phyloP scores from a whole-genome alignment of 1,284 basidiomycete species.

The Sanghuangporus weigelae region DNA sequence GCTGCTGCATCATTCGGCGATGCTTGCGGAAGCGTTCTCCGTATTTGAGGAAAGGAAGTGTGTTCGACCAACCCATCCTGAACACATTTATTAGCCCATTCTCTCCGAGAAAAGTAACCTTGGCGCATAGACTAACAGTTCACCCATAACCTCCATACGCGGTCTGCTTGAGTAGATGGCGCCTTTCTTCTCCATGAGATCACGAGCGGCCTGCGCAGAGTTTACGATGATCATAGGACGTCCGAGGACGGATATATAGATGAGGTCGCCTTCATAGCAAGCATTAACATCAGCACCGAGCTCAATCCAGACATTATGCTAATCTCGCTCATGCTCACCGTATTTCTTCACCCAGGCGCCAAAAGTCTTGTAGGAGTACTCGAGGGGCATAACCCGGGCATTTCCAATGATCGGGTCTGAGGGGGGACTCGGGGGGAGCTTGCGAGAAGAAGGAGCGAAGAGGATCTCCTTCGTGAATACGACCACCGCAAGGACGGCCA shows the following conservation, averaged over 20 bases:
- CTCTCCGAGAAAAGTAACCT: background rate
- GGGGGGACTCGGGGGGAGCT: slow-evolving; percentile 29
- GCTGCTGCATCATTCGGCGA: slow-evolving; percentile 28
- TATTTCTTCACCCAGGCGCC: slow-evolving; percentile 29
- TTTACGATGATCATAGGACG: slow-evolving; percentile 33
- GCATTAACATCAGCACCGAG: background rate
- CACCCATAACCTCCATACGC: slow-evolving; percentile 23
- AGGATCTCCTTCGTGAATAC: slow-evolving; percentile 2
- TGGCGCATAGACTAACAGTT: slow-evolving; percentile 23
- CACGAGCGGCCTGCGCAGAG: slow-evolving; percentile 29
- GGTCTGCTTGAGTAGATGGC: slow-evolving; percentile 36
- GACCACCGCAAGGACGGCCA: slow-evolving; percentile 1
- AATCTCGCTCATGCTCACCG: slow-evolving; percentile 20
- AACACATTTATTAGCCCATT: background rate
- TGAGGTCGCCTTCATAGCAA: slow-evolving; percentile 20
- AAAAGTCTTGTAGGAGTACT: slow-evolving; percentile 27
- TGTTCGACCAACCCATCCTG: slow-evolving; percentile 25
- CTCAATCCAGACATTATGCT: background rate
- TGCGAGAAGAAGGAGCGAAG: background rate
- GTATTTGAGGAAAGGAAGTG: slow-evolving; percentile 25
- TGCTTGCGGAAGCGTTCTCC: slow-evolving; percentile 28
- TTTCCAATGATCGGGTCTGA: slow-evolving; percentile 32
- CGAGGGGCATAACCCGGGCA: slow-evolving; percentile 26
- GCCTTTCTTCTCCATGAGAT: slow-evolving; percentile 39
- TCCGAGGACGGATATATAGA: slow-evolving; percentile 31